Conservation (phyloP, 2,329 filamentous ascomycete species). For the Xylariaceae sp. region DNA sequence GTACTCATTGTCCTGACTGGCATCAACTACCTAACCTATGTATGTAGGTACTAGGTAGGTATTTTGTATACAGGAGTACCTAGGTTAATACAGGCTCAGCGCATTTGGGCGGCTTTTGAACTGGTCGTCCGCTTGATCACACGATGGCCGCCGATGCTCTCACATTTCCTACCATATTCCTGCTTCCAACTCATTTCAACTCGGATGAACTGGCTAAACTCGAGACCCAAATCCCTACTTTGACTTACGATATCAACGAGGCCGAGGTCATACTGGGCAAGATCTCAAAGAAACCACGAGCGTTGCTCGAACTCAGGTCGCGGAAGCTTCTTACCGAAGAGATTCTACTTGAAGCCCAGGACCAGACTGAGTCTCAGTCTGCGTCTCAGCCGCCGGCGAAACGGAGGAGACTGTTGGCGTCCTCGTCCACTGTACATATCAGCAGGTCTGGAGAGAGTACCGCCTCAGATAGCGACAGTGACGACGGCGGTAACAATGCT, state of each 20-base stretch:
- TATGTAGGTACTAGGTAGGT: too few species aligned
- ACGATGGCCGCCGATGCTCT: slow-evolving; percentile 27
- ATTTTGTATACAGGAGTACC: too few species aligned
- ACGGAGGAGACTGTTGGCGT: slow-evolving; percentile 35
- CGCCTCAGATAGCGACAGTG: slow-evolving; percentile 25
- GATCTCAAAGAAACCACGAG: slow-evolving; percentile 63
- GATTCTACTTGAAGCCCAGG: slow-evolving; percentile 17
- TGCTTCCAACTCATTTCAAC: slow-evolving; percentile 66
- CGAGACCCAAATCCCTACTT: slow-evolving; percentile 56
- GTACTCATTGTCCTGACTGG: too few species aligned
- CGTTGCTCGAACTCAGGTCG: slow-evolving; percentile 69
- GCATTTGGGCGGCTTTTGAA: too few species aligned
- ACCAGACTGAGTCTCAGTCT: slow-evolving; percentile 1
- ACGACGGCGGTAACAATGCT: too few species aligned
- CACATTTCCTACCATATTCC: slow-evolving; percentile 59
- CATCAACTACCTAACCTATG: too few species aligned
- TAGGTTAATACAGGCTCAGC: too few species aligned
- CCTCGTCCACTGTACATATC: slow-evolving; percentile 14
- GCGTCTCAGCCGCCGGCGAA: slow-evolving; percentile 24
- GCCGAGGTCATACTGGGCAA: slow-evolving; percentile 71
- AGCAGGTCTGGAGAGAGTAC: slow-evolving; percentile 24
- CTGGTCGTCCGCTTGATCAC: too few species aligned
- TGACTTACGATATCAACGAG: slow-evolving; percentile 68
- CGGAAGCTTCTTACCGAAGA: slow-evolving; percentile 57
- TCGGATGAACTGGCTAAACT: slow-evolving; percentile 57